Evolutionary conservation across 306 rosid genomes (phyloP), one percentile per base, ranked within the genome.

Genomic region (Quercus agrifolia): DNA sequence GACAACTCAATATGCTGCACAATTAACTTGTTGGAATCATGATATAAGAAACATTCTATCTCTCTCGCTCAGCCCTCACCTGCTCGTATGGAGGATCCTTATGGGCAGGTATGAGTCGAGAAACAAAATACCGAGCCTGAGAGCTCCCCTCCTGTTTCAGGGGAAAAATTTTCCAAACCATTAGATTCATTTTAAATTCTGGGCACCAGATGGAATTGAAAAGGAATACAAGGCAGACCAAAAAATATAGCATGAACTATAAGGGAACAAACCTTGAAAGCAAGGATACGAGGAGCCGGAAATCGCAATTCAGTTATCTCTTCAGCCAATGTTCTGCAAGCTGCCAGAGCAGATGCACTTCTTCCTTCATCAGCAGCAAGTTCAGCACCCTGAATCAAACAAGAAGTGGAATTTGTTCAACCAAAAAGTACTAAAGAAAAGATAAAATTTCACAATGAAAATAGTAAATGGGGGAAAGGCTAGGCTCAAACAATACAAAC

Each of bases 71-170:
- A 49, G 54, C 69, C 73, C 89, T 90, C 75, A 89, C 99, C 97
- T 96, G 99, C 85, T 96, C 99, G 74, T 96, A 96, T 71, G 99
- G 98, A 86, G 99, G 99, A 86, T 96, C 99, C 86, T 89, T 93
- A 90, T 96, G 98, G 20, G 98, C 97, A 13, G 98, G 97, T 73
- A 93, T 90, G 81, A 96, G 98, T 62, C 97, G 97, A 15, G 99
- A 91, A 61, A 90, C 97, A 59, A 96, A 93, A 82, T 93, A 96
- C 31, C 99, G 89, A 66, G 98, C 97, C 77, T 90, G 99, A 52
- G 99, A 96, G 87, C 98, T 96, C 83, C 98, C 98, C 87, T 93
- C 99, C 99, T 95, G 98, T 88, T 81, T 76, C 74, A 78, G 54
- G 54, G 54, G 5, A 49, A 49, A 49, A 49, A 68, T 57, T 41